These are phyloP conservation scores for Periconia digitata DNA, from an alignment of 2,329 filamentous ascomycete genomes.

Conservation along the genomic window DNA sequence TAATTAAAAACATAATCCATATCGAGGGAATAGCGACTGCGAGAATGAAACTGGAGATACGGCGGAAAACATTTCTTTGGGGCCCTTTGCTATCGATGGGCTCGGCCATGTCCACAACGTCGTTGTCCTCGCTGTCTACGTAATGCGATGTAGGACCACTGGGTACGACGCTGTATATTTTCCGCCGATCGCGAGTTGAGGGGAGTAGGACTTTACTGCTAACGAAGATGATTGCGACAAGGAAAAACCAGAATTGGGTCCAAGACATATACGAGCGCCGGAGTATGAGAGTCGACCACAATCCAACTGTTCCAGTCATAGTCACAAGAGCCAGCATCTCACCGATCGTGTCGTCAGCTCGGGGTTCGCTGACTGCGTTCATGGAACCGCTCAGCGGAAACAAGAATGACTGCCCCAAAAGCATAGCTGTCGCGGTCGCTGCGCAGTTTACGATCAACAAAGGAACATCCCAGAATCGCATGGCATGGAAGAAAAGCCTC, in stretches of 20 bases:
- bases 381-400: constrained; percentile 11
- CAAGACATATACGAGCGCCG: constrained; percentile 26
- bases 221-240: neutral
- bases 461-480: constrained; percentile 10
- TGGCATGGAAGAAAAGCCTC: constrained; percentile 5
- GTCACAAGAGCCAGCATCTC: constrained; percentile 11
- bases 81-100: neutral
- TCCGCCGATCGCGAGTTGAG: neutral
- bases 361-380: neutral
- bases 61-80: constrained; percentile 2
- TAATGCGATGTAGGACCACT: neutral
- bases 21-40: constrained; percentile 11
- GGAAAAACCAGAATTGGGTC: constrained; percentile 17
- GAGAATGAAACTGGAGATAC: constrained; percentile 6
- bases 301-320: constrained; percentile 17
- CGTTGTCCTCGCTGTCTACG: constrained; percentile 6
- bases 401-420: constrained; percentile 19
- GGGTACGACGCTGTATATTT: constrained; percentile 6
- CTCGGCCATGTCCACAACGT: neutral
- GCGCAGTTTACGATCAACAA: constrained; percentile 16
- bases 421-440: constrained; percentile 15
- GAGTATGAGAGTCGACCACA: constrained; percentile 13
- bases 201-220: neutral
- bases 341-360: neutral
- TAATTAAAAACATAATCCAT: constrained; percentile 17